Base-by-base conservation (phyloP, 1,139 yeast genomes). In the Pichia sp. region DNA sequence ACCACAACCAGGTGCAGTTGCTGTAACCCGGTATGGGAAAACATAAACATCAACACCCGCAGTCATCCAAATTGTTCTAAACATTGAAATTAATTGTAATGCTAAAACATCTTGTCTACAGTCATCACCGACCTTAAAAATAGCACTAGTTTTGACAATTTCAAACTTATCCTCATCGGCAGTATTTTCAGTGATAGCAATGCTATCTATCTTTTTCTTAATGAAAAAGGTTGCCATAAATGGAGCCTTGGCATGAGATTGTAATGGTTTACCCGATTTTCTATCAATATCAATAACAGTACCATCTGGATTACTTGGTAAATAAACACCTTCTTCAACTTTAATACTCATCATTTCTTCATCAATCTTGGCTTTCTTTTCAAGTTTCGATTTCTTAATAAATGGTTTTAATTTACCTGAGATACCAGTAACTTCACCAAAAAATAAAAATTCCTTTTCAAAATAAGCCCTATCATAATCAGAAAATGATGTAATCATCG, bases 1-100 rank as follows among this genome's bases (percentile, higher is more conserved):
- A 62, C 99, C 99, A 67, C 97, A 88, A 1, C 99, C 98, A 1
- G 98, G 97, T 1, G 96, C 96, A 6, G 99, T 91, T 1, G 99
- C 98, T 0, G 96, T 89, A 18, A 93, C 98, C 51, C 97, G 70
- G 63, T 93, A 76, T 1, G 99, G 98, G 65, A 76, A 93, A 25
- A 91, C 95, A 62, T 74, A 93, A 37, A 91, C 73, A 60, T 91
- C 97, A 47, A 93, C 69, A 1, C 97, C 97, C 11, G 87, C 79
- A 50, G 76, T 74, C 50, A 78, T 76, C 93, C 96, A 93, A 45
- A 93, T 86, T 38, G 93, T 80, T 54, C 95, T 74, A 70, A 93
- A 93, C 27, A 91, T 80, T 4, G 96, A 82, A 49, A 93, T 84
- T 56, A 93, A 70, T 60, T 93, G 99, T 47, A 93, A 68, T 0